Evolutionary conservation across 805 yeast species (phyloP).

Genomic region (Ogataea thermomethanolica): DNA sequence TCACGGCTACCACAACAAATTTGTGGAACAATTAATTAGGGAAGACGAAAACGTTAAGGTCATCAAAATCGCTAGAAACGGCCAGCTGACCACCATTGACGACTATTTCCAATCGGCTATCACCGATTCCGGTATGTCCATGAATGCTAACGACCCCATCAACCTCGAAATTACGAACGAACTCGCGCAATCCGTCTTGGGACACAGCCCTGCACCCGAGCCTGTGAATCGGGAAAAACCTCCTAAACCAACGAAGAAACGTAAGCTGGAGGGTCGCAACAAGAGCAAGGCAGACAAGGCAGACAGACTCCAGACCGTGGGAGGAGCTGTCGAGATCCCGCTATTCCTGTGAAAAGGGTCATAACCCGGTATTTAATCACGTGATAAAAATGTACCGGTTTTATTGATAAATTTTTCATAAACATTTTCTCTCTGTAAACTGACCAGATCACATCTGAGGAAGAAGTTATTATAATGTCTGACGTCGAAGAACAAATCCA

Average conservation of each 20-base stretch:
- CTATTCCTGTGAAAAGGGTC: conserved; percentile 33
- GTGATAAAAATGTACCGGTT: conserved; percentile 8
- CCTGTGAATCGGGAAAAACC: not conserved
- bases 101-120: conserved; percentile 22
- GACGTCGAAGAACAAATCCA: conserved; percentile 88
- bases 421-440: conserved; percentile 19
- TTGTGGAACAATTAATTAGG: conserved; percentile 30
- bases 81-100: conserved; percentile 29
- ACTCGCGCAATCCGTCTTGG: conserved; percentile 27
- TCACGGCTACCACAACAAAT: conserved; percentile 26
- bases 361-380: conserved; percentile 12
- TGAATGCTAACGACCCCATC: conserved; percentile 3
- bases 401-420: conserved; percentile 11
- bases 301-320: conserved; percentile 34
- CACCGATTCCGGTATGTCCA: not conserved
- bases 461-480: conserved; percentile 58
- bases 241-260: conserved; percentile 5
- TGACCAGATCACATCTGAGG: conserved; percentile 40
- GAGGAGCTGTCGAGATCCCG: conserved; percentile 45
- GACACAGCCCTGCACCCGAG: conserved; percentile 12
- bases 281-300: conserved; percentile 15
- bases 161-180: conserved; percentile 25
- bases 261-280: conserved; percentile 7
- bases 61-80: conserved; percentile 26
- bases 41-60: conserved; percentile 33